Conservation (phyloP, 2,329 filamentous ascomycete genomes). For the Fusarium torulosum region DNA sequence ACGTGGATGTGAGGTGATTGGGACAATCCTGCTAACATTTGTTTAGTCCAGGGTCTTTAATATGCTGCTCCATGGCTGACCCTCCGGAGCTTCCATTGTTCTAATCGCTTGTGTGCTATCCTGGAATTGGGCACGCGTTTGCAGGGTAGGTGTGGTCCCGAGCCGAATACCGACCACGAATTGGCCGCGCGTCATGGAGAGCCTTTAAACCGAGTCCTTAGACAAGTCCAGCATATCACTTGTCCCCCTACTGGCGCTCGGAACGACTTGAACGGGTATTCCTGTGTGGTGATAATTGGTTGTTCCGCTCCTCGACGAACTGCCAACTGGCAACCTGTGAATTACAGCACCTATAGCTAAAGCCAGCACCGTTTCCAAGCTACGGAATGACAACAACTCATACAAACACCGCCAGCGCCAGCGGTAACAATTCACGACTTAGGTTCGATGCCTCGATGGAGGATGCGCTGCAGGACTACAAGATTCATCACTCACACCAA, state of each 20-base stretch:
- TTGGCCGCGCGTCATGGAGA: no score
- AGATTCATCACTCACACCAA: constrained; percentile 5
- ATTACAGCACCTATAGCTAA: no score
- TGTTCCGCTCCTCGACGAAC: no score
- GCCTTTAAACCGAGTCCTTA: no score
- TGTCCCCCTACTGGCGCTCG: no score
- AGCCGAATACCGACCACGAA: neutral
- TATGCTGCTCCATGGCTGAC: neutral
- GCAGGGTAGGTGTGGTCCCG: neutral
- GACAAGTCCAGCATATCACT: no score
- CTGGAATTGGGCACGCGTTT: no score
- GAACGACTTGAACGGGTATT: no score
- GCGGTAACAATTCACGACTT: neutral
- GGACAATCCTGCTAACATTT: neutral
- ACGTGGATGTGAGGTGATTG: neutral
- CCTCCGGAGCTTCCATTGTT: neutral
- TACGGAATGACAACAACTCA: neutral
- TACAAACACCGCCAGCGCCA: neutral
- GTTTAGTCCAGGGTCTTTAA: neutral
- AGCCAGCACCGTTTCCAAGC: no score
- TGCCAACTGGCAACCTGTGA: no score
- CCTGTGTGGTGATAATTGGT: no score
- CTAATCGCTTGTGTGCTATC: neutral
- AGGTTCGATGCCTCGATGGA: neutral
- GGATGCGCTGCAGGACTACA: constrained; percentile 1